Evolutionary conservation across 371 early-diverging fungal genomes (phyloP).

Genomic region (Rhizopus arrhizus): DNA sequence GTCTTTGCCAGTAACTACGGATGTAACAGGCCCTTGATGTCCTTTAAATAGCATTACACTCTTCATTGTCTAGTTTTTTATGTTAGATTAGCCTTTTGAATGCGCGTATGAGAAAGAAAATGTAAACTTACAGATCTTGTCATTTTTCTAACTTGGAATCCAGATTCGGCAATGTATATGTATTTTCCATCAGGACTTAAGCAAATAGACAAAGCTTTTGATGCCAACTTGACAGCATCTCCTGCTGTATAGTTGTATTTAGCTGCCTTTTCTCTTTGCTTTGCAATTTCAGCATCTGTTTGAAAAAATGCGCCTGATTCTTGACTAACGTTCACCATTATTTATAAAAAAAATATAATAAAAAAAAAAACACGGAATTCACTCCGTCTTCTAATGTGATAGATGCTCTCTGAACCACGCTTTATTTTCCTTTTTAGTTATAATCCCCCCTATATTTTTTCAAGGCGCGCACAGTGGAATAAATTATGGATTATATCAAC

Average conservation of each 20-base stretch:
- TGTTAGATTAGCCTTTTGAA: not conserved
- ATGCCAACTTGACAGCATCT: constrained; percentile 58
- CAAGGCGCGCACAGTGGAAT: constrained; percentile 4
- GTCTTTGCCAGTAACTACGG: constrained; percentile 53
- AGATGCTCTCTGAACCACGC: constrained; percentile 9
- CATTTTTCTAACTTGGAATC: constrained; percentile 58
- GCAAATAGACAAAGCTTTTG: constrained; percentile 65
- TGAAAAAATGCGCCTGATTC: constrained; percentile 78
- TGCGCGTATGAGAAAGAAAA: not conserved
- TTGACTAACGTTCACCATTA: constrained; percentile 56
- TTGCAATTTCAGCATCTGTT: constrained; percentile 70
- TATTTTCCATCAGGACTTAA: constrained; percentile 30
- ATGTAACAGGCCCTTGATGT: constrained; percentile 84
- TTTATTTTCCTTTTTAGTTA: constrained; percentile 5
- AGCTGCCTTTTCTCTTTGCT: constrained; percentile 55
- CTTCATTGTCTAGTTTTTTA: constrained; percentile 61
- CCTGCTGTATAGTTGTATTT: constrained; percentile 70
- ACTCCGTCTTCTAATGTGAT: constrained; percentile 7
- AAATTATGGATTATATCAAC: constrained; percentile 4
- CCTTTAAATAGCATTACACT: constrained; percentile 67
- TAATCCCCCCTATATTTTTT: constrained; percentile 2
- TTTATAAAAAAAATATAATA: not conserved
- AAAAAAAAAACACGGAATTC: not conserved
- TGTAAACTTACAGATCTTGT: constrained; percentile 49
- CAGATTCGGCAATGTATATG: constrained; percentile 66